A percentile compares a stretch with the other conserved stretches of the same genome.
These are phyloP conservation scores for Rhizophagus sp. DNA, from an alignment of 192 early-diverging fungal species.

Conservation along the genomic window DNA sequence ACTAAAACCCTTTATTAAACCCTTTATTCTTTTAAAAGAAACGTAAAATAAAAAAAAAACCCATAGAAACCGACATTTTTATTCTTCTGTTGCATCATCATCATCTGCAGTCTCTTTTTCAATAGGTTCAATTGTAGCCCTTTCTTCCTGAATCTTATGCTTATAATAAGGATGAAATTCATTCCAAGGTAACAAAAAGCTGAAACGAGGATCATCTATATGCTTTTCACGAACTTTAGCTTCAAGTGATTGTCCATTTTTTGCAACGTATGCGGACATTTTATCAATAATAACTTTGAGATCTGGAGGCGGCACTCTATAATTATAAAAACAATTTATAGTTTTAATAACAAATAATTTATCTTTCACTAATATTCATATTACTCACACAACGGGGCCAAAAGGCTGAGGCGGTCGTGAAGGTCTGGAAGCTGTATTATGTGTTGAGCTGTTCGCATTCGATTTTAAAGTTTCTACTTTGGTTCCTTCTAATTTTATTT, in stretches of 20 bases:
- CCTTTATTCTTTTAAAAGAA: too few species aligned
- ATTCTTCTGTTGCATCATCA: background rate
- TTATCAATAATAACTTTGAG: conserved; percentile 43
- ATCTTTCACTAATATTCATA: background rate
- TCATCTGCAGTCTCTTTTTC: background rate
- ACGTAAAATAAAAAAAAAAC: background rate
- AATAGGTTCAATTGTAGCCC: background rate
- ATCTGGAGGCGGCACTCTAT: conserved; percentile 30
- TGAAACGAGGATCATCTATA: conserved; percentile 46
- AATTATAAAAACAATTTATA: background rate
- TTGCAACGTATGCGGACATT: conserved; percentile 44
- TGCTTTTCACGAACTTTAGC: conserved; percentile 43
- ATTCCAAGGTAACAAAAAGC: conserved; percentile 55
- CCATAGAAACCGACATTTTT: background rate
- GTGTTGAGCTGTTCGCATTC: background rate
- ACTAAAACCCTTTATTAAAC: too few species aligned
- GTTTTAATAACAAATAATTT: background rate
- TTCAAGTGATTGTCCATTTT: conserved; percentile 44
- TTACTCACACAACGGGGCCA: conserved; percentile 19
- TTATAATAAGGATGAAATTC: conserved; percentile 47
- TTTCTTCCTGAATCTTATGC: conserved; percentile 24
- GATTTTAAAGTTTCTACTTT: background rate
- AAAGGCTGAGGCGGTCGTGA: background rate
- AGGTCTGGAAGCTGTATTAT: background rate
- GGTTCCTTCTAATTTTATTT: background rate